These are phyloP conservation scores for Fusarium ambrosium DNA, from an alignment of 2,329 filamentous ascomycete genomes.

Conservation along the genomic window DNA sequence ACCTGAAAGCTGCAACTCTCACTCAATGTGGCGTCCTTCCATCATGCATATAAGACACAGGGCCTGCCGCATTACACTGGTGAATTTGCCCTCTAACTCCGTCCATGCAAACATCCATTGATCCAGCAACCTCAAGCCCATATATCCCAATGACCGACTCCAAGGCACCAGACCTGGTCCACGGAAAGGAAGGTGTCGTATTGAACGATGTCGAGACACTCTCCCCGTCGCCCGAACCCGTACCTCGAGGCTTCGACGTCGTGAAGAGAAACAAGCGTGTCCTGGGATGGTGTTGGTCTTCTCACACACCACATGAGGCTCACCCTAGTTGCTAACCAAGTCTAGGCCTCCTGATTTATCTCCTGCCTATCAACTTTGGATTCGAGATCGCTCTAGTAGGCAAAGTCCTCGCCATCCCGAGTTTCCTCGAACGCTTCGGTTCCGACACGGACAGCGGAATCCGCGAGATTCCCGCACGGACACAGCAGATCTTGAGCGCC, in stretches of 20 bases:
- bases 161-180: no score
- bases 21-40: no score
- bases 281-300: constrained; percentile 29
- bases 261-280: constrained; percentile 36
- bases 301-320: no score
- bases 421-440: constrained; percentile 44
- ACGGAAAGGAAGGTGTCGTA: no score
- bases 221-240: neutral
- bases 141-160: no score
- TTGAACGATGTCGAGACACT: constrained; percentile 17
- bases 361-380: constrained; percentile 48
- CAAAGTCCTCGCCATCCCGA: constrained; percentile 46
- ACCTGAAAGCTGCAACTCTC: no score
- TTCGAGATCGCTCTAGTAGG: constrained; percentile 47
- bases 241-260: constrained; percentile 17
- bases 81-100: no score
- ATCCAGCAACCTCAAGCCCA: no score
- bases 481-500: constrained; percentile 49
- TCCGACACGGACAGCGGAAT: constrained; percentile 17
- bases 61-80: no score
- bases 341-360: constrained; percentile 45
- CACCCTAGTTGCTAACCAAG: no score
- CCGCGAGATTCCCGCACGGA: constrained; percentile 39
- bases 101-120: no score
- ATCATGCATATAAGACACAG: no score